Conservation (phyloP, 1,139 yeast genomes). For the Lodderomyces pseudojiufengensis region DNA sequence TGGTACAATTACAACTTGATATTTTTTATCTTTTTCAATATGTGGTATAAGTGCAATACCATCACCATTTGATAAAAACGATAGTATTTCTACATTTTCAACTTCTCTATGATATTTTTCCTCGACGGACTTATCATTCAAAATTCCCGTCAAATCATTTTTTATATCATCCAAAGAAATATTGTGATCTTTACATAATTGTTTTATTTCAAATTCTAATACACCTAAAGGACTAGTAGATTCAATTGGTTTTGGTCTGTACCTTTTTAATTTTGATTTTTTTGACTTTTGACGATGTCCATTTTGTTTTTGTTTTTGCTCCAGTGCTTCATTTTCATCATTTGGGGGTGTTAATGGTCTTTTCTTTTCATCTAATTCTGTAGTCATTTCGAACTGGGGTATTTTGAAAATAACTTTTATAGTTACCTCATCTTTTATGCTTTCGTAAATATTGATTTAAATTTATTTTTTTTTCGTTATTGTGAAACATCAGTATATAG, state of each 20-base stretch:
- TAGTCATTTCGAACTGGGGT: slow-evolving; percentile 3
- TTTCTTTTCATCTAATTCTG: slow-evolving; percentile 9
- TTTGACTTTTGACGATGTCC: slow-evolving; percentile 13
- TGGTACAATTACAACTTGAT: slow-evolving; percentile 63
- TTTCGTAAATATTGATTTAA: too few relatives aligned
- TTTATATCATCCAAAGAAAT: slow-evolving; percentile 45
- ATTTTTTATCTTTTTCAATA: slow-evolving; percentile 40
- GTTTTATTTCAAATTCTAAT: slow-evolving; percentile 67
- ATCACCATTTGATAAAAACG: slow-evolving; percentile 75
- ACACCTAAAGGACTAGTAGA: slow-evolving; percentile 82
- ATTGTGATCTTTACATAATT: slow-evolving; percentile 43
- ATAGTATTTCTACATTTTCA: slow-evolving; percentile 52
- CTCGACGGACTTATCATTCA: slow-evolving; percentile 55
- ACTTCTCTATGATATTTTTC: slow-evolving; percentile 59
- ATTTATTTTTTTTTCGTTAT: background rate
- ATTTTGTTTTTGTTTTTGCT: background rate
- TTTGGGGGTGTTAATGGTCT: slow-evolving; percentile 5
- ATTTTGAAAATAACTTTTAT: too few relatives aligned
- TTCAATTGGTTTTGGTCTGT: slow-evolving; percentile 63
- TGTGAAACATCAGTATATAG: background rate
- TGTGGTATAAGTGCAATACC: slow-evolving; percentile 63
- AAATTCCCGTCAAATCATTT: slow-evolving; percentile 63
- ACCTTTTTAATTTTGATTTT: slow-evolving; percentile 23
- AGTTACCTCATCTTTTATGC: too few relatives aligned
- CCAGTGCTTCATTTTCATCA: slow-evolving; percentile 3